Base-by-base conservation (phyloP, 2,329 filamentous ascomycete genomes). In the Curvularia sp. region DNA sequence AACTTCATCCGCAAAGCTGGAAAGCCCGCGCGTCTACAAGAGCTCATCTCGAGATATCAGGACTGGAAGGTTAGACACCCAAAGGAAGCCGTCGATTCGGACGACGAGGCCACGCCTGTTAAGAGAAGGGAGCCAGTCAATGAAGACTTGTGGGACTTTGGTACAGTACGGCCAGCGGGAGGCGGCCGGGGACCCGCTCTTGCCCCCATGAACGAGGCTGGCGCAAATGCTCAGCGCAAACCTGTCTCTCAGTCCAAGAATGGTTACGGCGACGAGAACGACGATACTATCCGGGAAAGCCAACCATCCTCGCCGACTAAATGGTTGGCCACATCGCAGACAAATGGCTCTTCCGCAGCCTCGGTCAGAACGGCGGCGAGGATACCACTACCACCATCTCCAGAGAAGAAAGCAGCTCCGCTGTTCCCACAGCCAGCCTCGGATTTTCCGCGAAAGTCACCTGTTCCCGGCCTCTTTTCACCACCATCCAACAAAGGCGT, bases 91-190 rank as follows among this genome's bases (percentile, higher is more conserved):
- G 84, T 82, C 12, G 79, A 80, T 19, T 67, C 66, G n/a, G 73
- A 74, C 47, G 78, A 82, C 34, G 70, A 75, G 19, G 65, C 59
- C 8, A 68, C 72, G 6, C 73, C 74, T 1, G 63, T 74, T 23
- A 71, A 79, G 57, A 70, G 77, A 50, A 69, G 76, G 63, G 76
- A 79, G 34, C 77, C 81, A 1, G 84, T 88, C 56, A 84, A 90
- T 32, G 92, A 97, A 74, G 95, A 98, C 75, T 87, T 98, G 74
- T 99, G 95, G 95, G 95, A 99, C 77, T 99, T 99, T 80, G 95
- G 95, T 42, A 99, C 95, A 0, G 92, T 99, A 51, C 86, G 93
- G 55, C 88, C 96, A 5, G 88, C 89, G 30, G 87, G 63, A 36
- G 68, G 64, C 13, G 70, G 57, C 15, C 61, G 72, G 28, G 84